Percentiles rank a stretch among this genome's conserved stretches.
These are phyloP conservation scores for Mariannaea elegans DNA, from an alignment of 2,329 filamentous ascomycete genomes.

Conservation along the genomic window DNA sequence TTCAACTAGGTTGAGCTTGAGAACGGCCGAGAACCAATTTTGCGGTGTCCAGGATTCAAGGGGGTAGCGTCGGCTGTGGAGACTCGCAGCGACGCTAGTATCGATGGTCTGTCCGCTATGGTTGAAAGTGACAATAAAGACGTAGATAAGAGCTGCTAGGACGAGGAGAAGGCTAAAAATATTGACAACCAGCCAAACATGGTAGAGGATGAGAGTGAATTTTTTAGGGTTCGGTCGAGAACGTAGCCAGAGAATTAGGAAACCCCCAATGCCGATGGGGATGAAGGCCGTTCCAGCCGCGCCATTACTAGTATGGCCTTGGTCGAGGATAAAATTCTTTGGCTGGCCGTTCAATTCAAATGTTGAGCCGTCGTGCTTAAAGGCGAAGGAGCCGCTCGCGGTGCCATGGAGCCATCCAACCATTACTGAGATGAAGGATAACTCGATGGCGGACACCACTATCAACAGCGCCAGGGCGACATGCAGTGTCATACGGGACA, in stretches of 20 bases:
- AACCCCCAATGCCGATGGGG: conserved; percentile 38
- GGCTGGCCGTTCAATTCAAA: conserved; percentile 33
- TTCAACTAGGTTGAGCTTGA: conserved; percentile 34
- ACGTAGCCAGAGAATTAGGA: conserved; percentile 34
- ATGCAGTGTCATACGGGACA: conserved; percentile 22
- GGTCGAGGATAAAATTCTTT: conserved; percentile 37
- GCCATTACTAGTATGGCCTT: conserved; percentile 42
- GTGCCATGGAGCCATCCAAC: conserved; percentile 40
- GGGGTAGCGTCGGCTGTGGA: conserved; percentile 30
- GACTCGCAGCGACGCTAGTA: conserved; percentile 17
- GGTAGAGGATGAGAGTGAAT: conserved; percentile 30
- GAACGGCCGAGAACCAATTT: conserved; percentile 39
- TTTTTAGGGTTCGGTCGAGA: conserved; percentile 19
- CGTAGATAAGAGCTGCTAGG: conserved; percentile 37
- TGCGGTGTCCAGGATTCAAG: conserved; percentile 40
- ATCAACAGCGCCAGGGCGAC: conserved; percentile 38
- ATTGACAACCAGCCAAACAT: conserved; percentile 34
- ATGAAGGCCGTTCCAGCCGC: conserved; percentile 41
- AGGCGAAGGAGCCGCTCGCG: conserved; percentile 34
- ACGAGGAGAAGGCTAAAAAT: conserved; percentile 36
- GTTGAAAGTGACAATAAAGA: conserved; percentile 39
- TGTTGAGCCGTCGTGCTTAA: conserved; percentile 23
- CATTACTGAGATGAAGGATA: conserved; percentile 40
- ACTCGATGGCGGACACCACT: conserved; percentile 39
- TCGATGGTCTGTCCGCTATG: conserved; percentile 37